Evolutionary conservation across 768 basidiomycete genomes (phyloP), one percentile per base, ranked within the genome.

Genomic region (Clavulina sp.): DNA sequence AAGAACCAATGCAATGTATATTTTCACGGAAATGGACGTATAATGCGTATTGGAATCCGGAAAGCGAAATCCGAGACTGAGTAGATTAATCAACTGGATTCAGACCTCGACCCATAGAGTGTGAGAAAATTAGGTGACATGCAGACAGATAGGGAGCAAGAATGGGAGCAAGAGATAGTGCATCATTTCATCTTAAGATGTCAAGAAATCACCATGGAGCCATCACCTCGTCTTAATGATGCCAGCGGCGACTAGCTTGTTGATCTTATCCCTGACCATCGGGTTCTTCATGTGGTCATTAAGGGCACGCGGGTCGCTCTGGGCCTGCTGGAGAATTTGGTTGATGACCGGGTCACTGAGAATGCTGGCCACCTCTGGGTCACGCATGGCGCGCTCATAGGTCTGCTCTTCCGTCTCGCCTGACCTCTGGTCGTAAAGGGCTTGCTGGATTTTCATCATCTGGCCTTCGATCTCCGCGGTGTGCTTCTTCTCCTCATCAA

Each of bases 261-360:
- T 73, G 56, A 95, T 85, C 72, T 92, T 93, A 52, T 71, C 64
- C 38, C 75, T 74, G 30, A 92, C 79, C 31, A 71, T 65, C 5
- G 87, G 81, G 61, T 92, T 95, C 76, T 89, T 88, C 82, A 97
- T 83, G 68, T 99, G 93, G 59, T 95, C 88, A 64, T 86, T 83
- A 53, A 99, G 69, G 23, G 92, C 86, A 41, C 75, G 70, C 4
- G 95, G 93, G 65, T 96, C 80, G 48, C 68, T 60, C 68, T 99
- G 93, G 4, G 89, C 88, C 68, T 97, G 92, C 63, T 92, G 84
- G 60, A 99, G 65, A 57, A 99, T 95, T 59, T 65, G 59, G 19
- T 95, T 85, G 85, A 95, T 93, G 57, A 93, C 70, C 5, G 89
- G 87, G 63, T 91, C 89, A 59, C 65, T 70, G 85, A 92, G 88